Evolutionary conservation across 2,329 filamentous ascomycete genomes (phyloP).

Genomic region (Akanthomyces dipterigenus): DNA sequence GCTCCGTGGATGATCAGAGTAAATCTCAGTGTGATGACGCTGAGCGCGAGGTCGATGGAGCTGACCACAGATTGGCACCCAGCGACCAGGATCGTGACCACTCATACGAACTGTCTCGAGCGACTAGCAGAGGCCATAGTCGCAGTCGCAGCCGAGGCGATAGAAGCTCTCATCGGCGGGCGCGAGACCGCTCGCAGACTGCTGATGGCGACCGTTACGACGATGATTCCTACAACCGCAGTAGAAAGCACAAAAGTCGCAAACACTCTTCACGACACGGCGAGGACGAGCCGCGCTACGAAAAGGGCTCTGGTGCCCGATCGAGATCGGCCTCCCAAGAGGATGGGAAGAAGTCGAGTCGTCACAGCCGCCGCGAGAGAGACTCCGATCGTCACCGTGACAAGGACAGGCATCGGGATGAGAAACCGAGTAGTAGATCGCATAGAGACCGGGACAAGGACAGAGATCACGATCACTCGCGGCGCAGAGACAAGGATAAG

Average conservation of each 20-base stretch:
- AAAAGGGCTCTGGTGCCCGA: conserved; percentile 42
- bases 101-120: conserved; percentile 29
- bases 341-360: conserved; percentile 47
- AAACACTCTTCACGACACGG: conserved; percentile 35
- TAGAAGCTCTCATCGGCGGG: conserved; percentile 42
- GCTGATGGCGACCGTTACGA: conserved; percentile 41
- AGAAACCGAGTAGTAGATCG: conserved; percentile 33
- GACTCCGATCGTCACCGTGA: conserved; percentile 34
- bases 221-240: conserved; percentile 36
- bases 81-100: conserved; percentile 18
- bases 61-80: conserved; percentile 11
- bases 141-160: conserved; percentile 30
- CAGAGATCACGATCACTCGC: conserved; percentile 23
- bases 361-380: conserved; percentile 55
- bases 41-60: conserved; percentile 13
- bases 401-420: conserved; percentile 42
- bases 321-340: conserved; percentile 61
- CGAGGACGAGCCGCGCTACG: conserved; percentile 34
- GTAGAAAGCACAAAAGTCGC: conserved; percentile 42
- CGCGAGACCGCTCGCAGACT: conserved; percentile 49
- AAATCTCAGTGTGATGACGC: conserved; percentile 16
- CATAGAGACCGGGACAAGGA: conserved; percentile 36
- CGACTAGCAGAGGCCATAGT: conserved; percentile 23
- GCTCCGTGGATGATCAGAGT: conserved; percentile 7
- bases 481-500: conserved; percentile 14